phyloP scores from a whole-genome alignment of 2,329 filamentous ascomycete genomes.

The Sarocladium kiliense region DNA sequence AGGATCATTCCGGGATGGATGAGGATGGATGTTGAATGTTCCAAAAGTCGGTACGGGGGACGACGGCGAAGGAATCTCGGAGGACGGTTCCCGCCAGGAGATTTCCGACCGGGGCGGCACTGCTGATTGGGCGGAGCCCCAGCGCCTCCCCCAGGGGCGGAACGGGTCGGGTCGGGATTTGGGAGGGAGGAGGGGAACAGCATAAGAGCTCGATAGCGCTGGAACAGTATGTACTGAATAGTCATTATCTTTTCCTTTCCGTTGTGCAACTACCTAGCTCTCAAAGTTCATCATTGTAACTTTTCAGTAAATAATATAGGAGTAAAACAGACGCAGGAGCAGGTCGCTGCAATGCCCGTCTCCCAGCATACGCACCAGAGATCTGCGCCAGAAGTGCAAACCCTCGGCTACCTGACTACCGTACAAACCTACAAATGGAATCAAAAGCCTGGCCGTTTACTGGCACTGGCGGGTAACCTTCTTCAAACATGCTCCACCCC shows the following conservation, averaged over 20 bases:
- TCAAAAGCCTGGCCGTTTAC: neutral
- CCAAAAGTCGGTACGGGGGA: neutral
- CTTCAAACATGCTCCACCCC: constrained; percentile 2
- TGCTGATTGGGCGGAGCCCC: constrained; percentile 6
- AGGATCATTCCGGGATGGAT: neutral
- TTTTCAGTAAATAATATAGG: neutral
- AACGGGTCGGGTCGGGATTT: constrained; percentile 7
- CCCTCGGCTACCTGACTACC: constrained; percentile 3
- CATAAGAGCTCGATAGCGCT: neutral
- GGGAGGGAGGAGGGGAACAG: neutral
- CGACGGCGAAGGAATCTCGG: constrained; percentile 6
- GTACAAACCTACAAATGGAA: constrained; percentile 8
- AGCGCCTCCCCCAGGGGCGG: neutral
- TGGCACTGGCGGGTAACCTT: neutral
- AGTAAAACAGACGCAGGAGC: constrained; percentile 5
- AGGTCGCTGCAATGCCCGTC: neutral
- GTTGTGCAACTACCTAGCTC: neutral
- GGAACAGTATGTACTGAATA: neutral
- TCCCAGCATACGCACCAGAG: neutral
- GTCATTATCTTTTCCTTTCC: neutral
- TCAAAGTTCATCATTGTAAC: neutral
- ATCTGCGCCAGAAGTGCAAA: constrained; percentile 2
- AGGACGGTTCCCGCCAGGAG: constrained; percentile 8
- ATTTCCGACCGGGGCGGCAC: constrained; percentile 6
- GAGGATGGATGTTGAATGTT: neutral